Base-by-base conservation (phyloP, 2,329 filamentous ascomycete genomes). In the Fusarium citri region DNA sequence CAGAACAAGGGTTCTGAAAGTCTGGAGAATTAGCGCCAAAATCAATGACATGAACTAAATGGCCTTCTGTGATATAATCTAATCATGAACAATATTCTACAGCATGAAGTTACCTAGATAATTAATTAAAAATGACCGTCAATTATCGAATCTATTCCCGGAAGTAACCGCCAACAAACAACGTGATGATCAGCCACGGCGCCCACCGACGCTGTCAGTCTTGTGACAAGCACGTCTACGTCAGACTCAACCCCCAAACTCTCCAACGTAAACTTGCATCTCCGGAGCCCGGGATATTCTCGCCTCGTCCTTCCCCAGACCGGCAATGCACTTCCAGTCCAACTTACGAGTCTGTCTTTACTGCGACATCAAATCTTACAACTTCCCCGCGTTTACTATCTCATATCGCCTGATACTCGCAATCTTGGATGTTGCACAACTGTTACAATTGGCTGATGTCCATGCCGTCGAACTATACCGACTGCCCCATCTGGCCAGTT, bases 211-310 rank as follows among this genome's bases (percentile, higher is more conserved):
- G 56, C n/a, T 15, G 12, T 22, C 9, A 14, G 42, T 50, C 68
- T 69, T 54, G 51, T 68, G 57, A 61, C 64, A 46, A 41, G 34
- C 22, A n/a, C 51, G 43, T 23, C 47, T 60, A 68, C 64, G 46
- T 65, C 68, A 57, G 46, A 58, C 48, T 45, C 28, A 47, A 40
- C 22, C 30, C 16, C 28, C 6, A 56, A 63, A 40, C 43, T 41
- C 60, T 59, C 55, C 55, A 16, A 31, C 34, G 22, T 23, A 30
- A 30, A 31, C 34, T 20, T 51, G 14, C 46, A 26, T 58, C 20
- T 57, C 62, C 57, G 54, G 51, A 51, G 43, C 60, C 68, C 69
- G 68, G 68, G 54, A 66, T 60, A 72, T 71, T 71, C 65, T 71
- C 65, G 69, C 68, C 69, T 69, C 31, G 53, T 28, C 12, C 30